Percentiles rank a stretch among this genome's conserved stretches.
Conservation (phyloP, 2,329 filamentous ascomycete species). For the Beauveria sp. region DNA sequence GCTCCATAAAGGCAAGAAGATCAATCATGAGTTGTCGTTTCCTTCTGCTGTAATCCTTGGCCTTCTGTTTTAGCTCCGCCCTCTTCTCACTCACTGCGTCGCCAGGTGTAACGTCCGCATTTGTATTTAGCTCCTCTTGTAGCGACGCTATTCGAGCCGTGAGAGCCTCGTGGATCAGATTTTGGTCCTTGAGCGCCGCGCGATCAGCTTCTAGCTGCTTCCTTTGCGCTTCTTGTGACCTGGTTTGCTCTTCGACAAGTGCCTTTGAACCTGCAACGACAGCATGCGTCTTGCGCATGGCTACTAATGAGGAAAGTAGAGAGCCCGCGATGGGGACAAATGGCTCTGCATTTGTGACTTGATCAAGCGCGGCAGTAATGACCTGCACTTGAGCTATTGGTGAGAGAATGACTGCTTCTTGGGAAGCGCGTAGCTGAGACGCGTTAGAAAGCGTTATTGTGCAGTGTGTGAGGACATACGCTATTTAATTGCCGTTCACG, state of each 20-base stretch:
- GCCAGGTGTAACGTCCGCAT: conserved; percentile 49
- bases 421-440: conserved; percentile 1
- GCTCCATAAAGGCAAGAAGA: conserved; percentile 63
- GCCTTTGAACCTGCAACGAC: conserved; percentile 57
- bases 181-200: conserved; percentile 45
- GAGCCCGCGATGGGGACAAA: conserved; percentile 61
- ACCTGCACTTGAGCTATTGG: conserved; percentile 28
- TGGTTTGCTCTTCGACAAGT: conserved; percentile 42
- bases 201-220: conserved; percentile 43
- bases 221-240: conserved; percentile 34
- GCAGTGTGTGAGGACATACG: conserved; percentile 22
- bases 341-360: conserved; percentile 52
- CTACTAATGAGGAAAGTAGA: conserved; percentile 62
- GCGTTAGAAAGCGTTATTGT: neutral
- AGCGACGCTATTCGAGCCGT: conserved; percentile 52
- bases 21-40: conserved; percentile 54
- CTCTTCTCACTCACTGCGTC: conserved; percentile 57
- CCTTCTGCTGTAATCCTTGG: conserved; percentile 51
- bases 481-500: conserved; percentile 42
- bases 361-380: conserved; percentile 59
- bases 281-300: conserved; percentile 58
- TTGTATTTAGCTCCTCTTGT: conserved; percentile 46
- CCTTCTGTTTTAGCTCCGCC: conserved; percentile 51
- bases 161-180: conserved; percentile 44
- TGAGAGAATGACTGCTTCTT: conserved; percentile 16